Conservation (phyloP, 345 rosid species). For the Rhizophora apiculata region DNA sequence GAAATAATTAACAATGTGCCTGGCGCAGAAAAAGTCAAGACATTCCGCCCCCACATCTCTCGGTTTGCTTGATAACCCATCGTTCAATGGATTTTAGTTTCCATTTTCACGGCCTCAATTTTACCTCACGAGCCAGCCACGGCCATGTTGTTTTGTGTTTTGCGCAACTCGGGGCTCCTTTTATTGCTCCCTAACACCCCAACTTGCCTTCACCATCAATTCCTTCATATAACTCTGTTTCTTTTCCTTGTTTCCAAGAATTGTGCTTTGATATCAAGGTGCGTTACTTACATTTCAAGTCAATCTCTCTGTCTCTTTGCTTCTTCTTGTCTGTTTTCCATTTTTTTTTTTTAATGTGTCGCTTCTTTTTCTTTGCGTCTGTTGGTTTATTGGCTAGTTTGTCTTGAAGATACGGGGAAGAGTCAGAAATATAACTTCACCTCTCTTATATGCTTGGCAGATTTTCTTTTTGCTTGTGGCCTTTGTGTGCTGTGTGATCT, state of each 20-base stretch:
- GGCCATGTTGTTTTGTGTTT: conserved; percentile 5
- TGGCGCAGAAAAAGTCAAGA: too few relatives aligned
- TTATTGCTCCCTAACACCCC: conserved; percentile 5
- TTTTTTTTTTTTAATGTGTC: background rate
- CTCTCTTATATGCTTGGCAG: too few relatives aligned
- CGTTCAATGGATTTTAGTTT: too few relatives aligned
- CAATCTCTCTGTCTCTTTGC: background rate
- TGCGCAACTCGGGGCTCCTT: conserved; percentile 33
- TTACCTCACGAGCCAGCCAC: conserved; percentile 7
- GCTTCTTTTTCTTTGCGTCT: background rate
- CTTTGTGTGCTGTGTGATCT: too few relatives aligned
- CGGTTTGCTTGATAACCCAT: too few relatives aligned
- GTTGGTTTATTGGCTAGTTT: too few relatives aligned
- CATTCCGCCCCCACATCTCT: too few relatives aligned
- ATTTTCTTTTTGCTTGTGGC: too few relatives aligned
- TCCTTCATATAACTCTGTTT: conserved; percentile 12
- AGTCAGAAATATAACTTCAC: too few relatives aligned
- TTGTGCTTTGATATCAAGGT: conserved; percentile 26
- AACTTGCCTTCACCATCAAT: background rate
- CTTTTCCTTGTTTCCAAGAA: conserved; percentile 10
- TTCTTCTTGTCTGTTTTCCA: background rate
- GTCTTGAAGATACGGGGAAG: too few relatives aligned
- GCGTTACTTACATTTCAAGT: conserved; percentile 5
- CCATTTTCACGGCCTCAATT: conserved; percentile 12
- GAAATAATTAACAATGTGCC: too few relatives aligned